A percentile compares a stretch with the other conserved stretches of the same genome.
phyloP scores from a whole-genome alignment of 306 rosid genomes.

The Rubus idaeus region DNA sequence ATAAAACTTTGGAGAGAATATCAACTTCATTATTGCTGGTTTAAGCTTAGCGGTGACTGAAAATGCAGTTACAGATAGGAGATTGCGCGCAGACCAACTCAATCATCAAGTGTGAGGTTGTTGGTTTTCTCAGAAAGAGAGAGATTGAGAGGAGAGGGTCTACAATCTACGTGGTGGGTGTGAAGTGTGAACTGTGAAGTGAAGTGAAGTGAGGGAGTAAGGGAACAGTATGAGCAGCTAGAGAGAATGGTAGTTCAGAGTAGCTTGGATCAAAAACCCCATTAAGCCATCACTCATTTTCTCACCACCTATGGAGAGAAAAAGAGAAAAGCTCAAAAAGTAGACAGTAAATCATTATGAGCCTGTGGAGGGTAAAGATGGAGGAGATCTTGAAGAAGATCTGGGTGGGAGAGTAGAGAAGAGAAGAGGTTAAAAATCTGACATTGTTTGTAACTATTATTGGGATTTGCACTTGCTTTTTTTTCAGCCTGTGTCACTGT shows the following conservation, averaged over 20 bases:
- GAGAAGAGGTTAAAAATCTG: conserved; percentile 23
- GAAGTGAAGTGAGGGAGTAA: neutral
- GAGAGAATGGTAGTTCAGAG: conserved; percentile 38
- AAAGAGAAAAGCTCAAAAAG: neutral
- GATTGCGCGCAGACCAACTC: neutral
- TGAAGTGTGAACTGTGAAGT: too few species aligned
- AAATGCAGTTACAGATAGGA: neutral
- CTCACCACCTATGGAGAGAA: conserved; percentile 9
- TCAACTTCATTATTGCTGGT: neutral
- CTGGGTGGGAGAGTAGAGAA: neutral
- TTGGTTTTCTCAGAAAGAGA: neutral
- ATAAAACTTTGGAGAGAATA: neutral
- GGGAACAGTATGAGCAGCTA: conserved; percentile 12
- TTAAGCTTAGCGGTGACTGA: neutral
- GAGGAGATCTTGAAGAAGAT: conserved; percentile 11
- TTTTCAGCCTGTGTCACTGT: neutral
- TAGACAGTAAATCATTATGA: neutral
- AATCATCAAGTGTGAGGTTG: neutral
- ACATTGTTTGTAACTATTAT: conserved; percentile 15
- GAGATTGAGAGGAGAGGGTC: neutral
- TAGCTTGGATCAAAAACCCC: neutral
- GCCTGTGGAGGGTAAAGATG: conserved; percentile 1
- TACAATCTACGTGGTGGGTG: conserved; percentile 10
- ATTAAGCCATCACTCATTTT: neutral
- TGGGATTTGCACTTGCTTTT: conserved; percentile 32